Conservation (phyloP, 139 green algal genomes). For the Parachlorella kessleri region DNA sequence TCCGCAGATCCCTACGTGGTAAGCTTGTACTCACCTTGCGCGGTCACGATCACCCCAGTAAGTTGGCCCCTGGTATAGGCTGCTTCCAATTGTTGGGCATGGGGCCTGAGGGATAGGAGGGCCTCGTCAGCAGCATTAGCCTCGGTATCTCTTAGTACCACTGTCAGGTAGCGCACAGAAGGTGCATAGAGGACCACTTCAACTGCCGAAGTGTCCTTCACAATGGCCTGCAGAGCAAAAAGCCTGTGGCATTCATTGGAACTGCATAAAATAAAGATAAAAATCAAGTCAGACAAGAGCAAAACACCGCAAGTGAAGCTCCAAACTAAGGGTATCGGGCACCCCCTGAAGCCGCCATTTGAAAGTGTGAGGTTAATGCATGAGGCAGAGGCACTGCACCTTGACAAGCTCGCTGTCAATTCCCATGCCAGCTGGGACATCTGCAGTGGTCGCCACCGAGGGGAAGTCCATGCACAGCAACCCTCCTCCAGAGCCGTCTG, state of each 20-base stretch:
- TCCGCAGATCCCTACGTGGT: too few relatives aligned
- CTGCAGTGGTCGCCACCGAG: neutral
- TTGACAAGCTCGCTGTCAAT: neutral
- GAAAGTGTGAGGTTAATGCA: too few relatives aligned
- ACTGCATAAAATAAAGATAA: too few relatives aligned
- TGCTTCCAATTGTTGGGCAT: constrained; percentile 18
- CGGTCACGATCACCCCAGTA: constrained; percentile 33
- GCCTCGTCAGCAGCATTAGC: neutral
- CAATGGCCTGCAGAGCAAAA: constrained; percentile 14
- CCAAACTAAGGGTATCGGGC: too few relatives aligned
- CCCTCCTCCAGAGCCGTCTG: neutral
- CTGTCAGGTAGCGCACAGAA: constrained; percentile 28
- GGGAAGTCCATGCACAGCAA: constrained; percentile 39
- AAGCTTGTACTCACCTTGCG: neutral
- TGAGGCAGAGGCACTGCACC: too few relatives aligned
- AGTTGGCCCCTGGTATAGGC: constrained; percentile 10
- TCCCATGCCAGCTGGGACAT: constrained; percentile 5
- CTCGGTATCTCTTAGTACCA: constrained; percentile 18
- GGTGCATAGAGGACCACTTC: constrained; percentile 15
- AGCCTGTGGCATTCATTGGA: too few relatives aligned
- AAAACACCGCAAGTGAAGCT: too few relatives aligned
- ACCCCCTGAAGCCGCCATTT: too few relatives aligned
- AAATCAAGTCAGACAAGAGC: too few relatives aligned
- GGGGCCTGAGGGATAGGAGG: constrained; percentile 48
- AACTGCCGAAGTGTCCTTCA: constrained; percentile 1